A percentile compares a stretch with the other conserved stretches of the same genome.
These are phyloP conservation scores for Penicillium sp. DNA, from an alignment of 2,329 filamentous ascomycete genomes.

Conservation along the genomic window DNA sequence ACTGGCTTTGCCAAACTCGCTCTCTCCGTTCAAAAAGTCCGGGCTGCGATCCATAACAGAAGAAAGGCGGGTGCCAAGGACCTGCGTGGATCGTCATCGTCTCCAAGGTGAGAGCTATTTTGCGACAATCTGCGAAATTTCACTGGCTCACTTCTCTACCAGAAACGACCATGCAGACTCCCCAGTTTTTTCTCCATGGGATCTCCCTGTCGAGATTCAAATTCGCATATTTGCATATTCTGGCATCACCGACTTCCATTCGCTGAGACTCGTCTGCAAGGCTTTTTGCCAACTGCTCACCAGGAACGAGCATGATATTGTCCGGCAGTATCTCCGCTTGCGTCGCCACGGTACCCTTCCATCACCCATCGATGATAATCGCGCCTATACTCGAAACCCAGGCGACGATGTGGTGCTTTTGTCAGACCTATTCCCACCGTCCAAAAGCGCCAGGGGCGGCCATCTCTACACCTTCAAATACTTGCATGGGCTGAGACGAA, in stretches of 20 bases:
- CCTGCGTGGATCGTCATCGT: slow-evolving; percentile 18
- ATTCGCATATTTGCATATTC: slow-evolving; percentile 43
- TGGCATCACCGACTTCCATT: slow-evolving; percentile 37
- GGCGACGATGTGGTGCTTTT: slow-evolving; percentile 45
- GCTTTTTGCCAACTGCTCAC: slow-evolving; percentile 38
- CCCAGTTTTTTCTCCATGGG: slow-evolving; percentile 35
- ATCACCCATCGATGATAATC: slow-evolving; percentile 36
- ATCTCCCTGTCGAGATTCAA: slow-evolving; percentile 43
- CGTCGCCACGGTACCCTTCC: slow-evolving; percentile 45
- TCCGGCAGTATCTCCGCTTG: slow-evolving; percentile 42
- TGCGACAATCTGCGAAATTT: not conserved
- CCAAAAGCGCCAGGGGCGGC: slow-evolving; percentile 35
- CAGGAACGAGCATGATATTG: slow-evolving; percentile 40
- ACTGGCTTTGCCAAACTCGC: slow-evolving; percentile 34
- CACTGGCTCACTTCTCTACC: not conserved
- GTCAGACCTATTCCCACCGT: slow-evolving; percentile 44
- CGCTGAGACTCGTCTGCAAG: slow-evolving; percentile 41
- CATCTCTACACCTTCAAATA: slow-evolving; percentile 44
- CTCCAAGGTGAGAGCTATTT: not conserved
- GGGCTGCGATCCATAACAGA: slow-evolving; percentile 29
- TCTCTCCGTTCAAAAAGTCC: slow-evolving; percentile 33
- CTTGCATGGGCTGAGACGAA: slow-evolving; percentile 36
- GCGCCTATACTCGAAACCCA: slow-evolving; percentile 41
- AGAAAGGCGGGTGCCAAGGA: slow-evolving; percentile 29
- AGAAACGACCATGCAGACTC: slow-evolving; percentile 25